Conservation (phyloP, 495 filamentous ascomycete species). For the Penicillium tannophilum region DNA sequence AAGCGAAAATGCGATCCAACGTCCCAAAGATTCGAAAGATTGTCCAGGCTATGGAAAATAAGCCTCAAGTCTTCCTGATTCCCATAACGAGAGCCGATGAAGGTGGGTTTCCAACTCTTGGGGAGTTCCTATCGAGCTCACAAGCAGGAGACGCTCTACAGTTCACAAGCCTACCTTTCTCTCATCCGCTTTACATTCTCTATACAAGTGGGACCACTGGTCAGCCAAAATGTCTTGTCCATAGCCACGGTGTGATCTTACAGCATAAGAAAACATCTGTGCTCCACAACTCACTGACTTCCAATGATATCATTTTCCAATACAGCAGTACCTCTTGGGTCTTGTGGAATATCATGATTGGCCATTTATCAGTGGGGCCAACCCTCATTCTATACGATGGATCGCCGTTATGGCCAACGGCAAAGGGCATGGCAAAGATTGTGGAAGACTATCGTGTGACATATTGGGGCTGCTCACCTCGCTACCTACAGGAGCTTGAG, state of each 20-base stretch:
- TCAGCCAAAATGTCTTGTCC: slow-evolving; percentile 73
- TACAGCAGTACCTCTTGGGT: slow-evolving; percentile 75
- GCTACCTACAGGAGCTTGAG: slow-evolving; percentile 68
- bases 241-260: slow-evolving; percentile 61
- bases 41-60: slow-evolving; percentile 38
- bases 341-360: slow-evolving; percentile 68
- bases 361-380: slow-evolving; percentile 64
- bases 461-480: slow-evolving; percentile 65
- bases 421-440: slow-evolving; percentile 17
- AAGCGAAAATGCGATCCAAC: slow-evolving; percentile 54
- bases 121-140: slow-evolving; percentile 18
- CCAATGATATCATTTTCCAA: slow-evolving; percentile 52
- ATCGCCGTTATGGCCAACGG: slow-evolving; percentile 66
- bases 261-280: slow-evolving; percentile 60
- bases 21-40: slow-evolving; percentile 51
- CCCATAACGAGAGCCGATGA: slow-evolving; percentile 30
- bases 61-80: slow-evolving; percentile 42
- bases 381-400: slow-evolving; percentile 70
- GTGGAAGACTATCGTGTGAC: slow-evolving; percentile 52
- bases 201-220: slow-evolving; percentile 75
- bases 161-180: slow-evolving; percentile 61
- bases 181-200: slow-evolving; percentile 71
- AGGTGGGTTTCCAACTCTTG: slow-evolving; percentile 44
- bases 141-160: slow-evolving; percentile 25
- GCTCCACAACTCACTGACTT: slow-evolving; percentile 56